A percentile compares a stretch with the other conserved stretches of the same genome.
phyloP scores from a whole-genome alignment of 352 stramenopile genomes.

The Globisporangium carolinianum region DNA sequence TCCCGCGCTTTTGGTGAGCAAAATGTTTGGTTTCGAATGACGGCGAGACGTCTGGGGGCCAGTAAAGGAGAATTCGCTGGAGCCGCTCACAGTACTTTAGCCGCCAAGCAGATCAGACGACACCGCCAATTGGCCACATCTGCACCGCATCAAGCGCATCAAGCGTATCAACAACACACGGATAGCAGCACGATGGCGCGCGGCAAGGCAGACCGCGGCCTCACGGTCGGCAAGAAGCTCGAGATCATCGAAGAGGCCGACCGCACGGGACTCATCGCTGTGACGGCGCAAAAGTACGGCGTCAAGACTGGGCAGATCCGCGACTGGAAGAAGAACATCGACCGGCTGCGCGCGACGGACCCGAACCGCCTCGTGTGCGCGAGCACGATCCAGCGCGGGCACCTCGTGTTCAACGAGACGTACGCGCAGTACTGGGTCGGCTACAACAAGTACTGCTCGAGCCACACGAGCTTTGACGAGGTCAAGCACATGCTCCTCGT shows the following conservation, averaged over 20 bases:
- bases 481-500: conserved; percentile 62
- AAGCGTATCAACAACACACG: neutral
- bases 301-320: conserved; percentile 84
- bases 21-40: neutral
- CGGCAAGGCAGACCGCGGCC: conserved; percentile 68
- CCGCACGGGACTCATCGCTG: conserved; percentile 66
- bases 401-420: conserved; percentile 85
- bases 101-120: neutral
- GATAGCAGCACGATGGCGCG: conserved; percentile 42
- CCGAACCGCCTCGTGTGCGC: conserved; percentile 74
- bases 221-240: conserved; percentile 86
- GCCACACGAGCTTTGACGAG: conserved; percentile 59
- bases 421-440: conserved; percentile 87
- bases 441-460: conserved; percentile 85
- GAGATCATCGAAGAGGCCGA: conserved; percentile 86
- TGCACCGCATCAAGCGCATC: conserved; percentile 6
- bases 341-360: conserved; percentile 67
- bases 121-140: neutral
- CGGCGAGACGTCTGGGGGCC: conserved; percentile 6
- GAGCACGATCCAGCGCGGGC: conserved; percentile 74
- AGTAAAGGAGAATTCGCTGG: conserved; percentile 41
- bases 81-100: conserved; percentile 17
- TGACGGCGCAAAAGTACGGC: conserved; percentile 80
- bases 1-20: neutral
- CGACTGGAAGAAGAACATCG: conserved; percentile 86